Percentiles rank a stretch among this genome's conserved stretches.
These are phyloP conservation scores for Aspergillus oerlinghausenensis DNA, from an alignment of 2,329 filamentous ascomycete genomes.

Conservation along the genomic window DNA sequence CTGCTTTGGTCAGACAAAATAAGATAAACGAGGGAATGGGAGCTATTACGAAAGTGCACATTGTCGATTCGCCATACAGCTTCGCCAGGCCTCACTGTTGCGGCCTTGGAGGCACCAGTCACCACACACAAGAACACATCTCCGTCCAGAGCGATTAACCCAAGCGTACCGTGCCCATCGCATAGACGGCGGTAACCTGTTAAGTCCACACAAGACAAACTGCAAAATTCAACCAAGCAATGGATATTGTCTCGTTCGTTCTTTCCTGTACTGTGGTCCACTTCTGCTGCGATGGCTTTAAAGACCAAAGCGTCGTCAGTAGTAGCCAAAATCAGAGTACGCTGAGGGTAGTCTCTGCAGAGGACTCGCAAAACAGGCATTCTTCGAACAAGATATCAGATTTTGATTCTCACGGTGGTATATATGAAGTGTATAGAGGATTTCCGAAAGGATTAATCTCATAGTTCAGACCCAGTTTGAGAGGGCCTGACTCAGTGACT, in stretches of 20 bases:
- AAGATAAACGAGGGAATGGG: neutral
- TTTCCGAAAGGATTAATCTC: neutral
- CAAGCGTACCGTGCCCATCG: conserved; percentile 78
- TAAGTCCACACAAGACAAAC: conserved; percentile 60
- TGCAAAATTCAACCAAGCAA: conserved; percentile 87
- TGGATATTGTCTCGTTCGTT: conserved; percentile 42
- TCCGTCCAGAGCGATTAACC: conserved; percentile 74
- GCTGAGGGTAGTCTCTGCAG: conserved; percentile 79
- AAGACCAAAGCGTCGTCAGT: conserved; percentile 77
- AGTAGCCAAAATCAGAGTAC: conserved; percentile 81
- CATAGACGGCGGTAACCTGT: conserved; percentile 73
- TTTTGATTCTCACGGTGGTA: neutral
- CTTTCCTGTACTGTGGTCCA: conserved; percentile 42
- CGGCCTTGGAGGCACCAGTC: conserved; percentile 71
- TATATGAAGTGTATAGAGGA: neutral
- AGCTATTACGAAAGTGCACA: conserved; percentile 68
- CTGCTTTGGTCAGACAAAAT: conserved; percentile 34
- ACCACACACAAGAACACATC: conserved; percentile 92
- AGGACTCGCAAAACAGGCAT: conserved; percentile 68
- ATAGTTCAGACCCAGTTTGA: neutral
- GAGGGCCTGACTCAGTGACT: neutral
- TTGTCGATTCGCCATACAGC: conserved; percentile 80
- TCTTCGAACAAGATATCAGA: neutral
- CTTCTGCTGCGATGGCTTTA: conserved; percentile 66
- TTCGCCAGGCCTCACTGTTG: conserved; percentile 79